Conservation (phyloP, 2,329 filamentous ascomycete genomes). For the Alternaria sp. region DNA sequence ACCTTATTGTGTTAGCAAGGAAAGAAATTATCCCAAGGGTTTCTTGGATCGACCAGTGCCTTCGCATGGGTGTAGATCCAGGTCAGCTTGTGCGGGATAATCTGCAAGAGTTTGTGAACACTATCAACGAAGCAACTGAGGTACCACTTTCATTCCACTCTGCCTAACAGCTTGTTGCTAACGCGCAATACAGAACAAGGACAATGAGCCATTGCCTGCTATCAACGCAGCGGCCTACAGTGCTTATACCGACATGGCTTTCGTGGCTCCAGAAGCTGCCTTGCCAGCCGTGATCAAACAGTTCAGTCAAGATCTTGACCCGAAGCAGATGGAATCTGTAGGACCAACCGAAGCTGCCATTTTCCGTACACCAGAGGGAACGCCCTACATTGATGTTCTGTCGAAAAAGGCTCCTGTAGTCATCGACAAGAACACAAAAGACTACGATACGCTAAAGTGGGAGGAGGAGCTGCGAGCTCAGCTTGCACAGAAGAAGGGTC, state of each 20-base stretch:
- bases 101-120: conserved; percentile 70
- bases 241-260: conserved; percentile 89
- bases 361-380: conserved; percentile 88
- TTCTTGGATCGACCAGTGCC: conserved; percentile 89
- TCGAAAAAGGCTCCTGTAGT: conserved; percentile 78
- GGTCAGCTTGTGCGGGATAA: conserved; percentile 75
- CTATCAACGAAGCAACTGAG: conserved; percentile 68
- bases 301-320: conserved; percentile 76
- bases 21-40: conserved; percentile 77
- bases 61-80: conserved; percentile 82
- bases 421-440: conserved; percentile 89
- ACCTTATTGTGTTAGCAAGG: conserved; percentile 79
- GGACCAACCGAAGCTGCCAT: conserved; percentile 92
- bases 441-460: conserved; percentile 97
- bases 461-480: conserved; percentile 89
- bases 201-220: conserved; percentile 34
- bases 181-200: conserved; percentile 22
- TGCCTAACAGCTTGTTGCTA: neutral
- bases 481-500: conserved; percentile 90
- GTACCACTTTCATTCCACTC: conserved; percentile 54
- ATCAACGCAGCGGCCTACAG: conserved; percentile 78
- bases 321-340: conserved; percentile 72
- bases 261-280: conserved; percentile 86
- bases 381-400: conserved; percentile 87
- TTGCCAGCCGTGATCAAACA: conserved; percentile 78